Evolutionary conservation across 179 eudicot genomes (phyloP).

Genomic region (Amaranthus tricolor): DNA sequence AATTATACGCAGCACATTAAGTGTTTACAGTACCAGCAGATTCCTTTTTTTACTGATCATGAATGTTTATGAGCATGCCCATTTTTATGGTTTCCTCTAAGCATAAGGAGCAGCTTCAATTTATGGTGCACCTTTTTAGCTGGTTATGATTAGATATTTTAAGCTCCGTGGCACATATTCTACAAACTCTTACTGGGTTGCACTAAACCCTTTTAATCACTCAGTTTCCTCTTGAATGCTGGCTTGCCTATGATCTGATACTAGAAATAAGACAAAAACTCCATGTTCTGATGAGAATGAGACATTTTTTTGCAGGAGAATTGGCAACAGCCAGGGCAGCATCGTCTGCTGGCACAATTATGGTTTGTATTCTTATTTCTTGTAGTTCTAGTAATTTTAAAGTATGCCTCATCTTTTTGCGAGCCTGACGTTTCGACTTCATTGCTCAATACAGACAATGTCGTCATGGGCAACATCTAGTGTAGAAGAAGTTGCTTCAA

Average conservation of each 20-base stretch:
- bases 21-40: background rate
- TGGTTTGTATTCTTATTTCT: conserved; percentile 45
- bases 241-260: background rate
- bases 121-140: no score
- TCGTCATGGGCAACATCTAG: conserved; percentile 78
- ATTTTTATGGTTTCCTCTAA: no score
- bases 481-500: conserved; percentile 87
- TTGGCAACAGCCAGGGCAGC: conserved; percentile 83
- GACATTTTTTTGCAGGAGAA: conserved; percentile 58
- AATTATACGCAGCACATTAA: background rate
- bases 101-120: no score
- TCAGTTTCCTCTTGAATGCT: background rate
- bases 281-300: background rate
- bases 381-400: background rate
- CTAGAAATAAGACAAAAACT: background rate
- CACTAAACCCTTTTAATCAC: no score
- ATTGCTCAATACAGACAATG: conserved; percentile 47
- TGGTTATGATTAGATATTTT: background rate
- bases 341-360: conserved; percentile 77
- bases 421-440: conserved; percentile 3
- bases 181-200: background rate
- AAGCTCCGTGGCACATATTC: background rate
- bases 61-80: background rate
- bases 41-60: background rate
- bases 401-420: background rate